These are phyloP conservation scores for Scalesia atractyloides DNA, from an alignment of 129 eudicot species.

Conservation along the genomic window DNA sequence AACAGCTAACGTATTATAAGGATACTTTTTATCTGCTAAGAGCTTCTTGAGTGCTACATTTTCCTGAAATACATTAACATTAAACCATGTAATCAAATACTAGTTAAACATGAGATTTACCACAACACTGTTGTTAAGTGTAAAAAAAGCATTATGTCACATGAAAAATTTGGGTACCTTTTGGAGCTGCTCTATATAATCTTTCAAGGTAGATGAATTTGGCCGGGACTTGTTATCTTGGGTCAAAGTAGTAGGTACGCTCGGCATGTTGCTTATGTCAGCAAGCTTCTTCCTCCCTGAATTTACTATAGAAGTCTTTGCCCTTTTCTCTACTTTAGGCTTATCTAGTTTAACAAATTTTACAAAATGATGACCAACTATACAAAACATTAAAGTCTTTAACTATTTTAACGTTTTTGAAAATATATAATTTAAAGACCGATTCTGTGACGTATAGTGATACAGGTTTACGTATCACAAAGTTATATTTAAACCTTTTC, in stretches of 20 bases:
- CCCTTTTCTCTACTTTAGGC: conserved; percentile 31
- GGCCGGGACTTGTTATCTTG: conserved; percentile 43
- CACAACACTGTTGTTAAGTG: neutral
- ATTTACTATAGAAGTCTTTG: conserved; percentile 34
- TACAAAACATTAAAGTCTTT: neutral
- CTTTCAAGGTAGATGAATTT: conserved; percentile 37
- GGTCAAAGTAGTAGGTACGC: conserved; percentile 23
- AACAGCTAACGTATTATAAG: conserved; percentile 20
- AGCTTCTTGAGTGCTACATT: conserved; percentile 58
- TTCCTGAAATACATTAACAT: conserved; percentile 50
- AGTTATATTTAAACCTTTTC: too few relatives aligned
- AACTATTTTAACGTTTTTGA: neutral
- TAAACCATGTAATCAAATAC: neutral
- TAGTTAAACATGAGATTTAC: neutral
- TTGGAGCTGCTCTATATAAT: conserved; percentile 54
- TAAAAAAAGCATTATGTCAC: neutral
- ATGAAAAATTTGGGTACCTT: conserved; percentile 42
- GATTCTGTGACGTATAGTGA: too few relatives aligned
- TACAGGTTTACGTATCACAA: too few relatives aligned
- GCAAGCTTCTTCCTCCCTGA: conserved; percentile 54
- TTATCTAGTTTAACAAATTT: conserved; percentile 29
- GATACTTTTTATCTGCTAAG: conserved; percentile 69
- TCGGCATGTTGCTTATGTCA: conserved; percentile 60
- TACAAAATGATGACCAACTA: neutral
- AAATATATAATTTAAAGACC: neutral